phyloP scores from a whole-genome alignment of 2,329 filamentous ascomycete genomes.

The Cladosporium colombiae region DNA sequence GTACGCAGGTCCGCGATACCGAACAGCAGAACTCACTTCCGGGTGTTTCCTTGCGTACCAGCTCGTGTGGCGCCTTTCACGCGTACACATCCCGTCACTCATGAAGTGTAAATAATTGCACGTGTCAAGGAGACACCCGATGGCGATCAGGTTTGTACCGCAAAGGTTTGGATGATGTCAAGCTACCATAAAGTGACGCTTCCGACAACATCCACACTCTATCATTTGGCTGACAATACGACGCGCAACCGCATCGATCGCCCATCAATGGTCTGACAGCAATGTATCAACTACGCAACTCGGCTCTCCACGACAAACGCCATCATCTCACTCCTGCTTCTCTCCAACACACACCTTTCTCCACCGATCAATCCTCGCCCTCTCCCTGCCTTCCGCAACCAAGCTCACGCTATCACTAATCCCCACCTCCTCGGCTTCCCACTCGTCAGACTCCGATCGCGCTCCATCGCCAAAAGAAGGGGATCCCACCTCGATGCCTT shows the following conservation, averaged over 20 bases:
- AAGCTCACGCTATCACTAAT: constrained; percentile 27
- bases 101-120: neutral
- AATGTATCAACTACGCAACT: neutral
- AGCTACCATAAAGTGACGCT: neutral
- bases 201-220: neutral
- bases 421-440: constrained; percentile 23
- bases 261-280: neutral
- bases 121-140: neutral
- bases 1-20: constrained; percentile 1
- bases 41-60: neutral
- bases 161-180: neutral
- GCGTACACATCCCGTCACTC: neutral
- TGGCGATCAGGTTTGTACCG: neutral
- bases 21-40: neutral
- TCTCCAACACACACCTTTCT: constrained; percentile 8
- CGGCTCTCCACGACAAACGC: neutral
- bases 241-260: neutral
- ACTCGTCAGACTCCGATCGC: constrained; percentile 18
- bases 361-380: constrained; percentile 28
- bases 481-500: constrained; percentile 1
- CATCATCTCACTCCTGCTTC: neutral
- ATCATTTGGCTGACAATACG: neutral
- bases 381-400: constrained; percentile 24
- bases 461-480: neutral
- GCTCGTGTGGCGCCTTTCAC: neutral